Conservation (phyloP, 495 filamentous ascomycete genomes). For the Hyphodiscus hymeniophilus region DNA sequence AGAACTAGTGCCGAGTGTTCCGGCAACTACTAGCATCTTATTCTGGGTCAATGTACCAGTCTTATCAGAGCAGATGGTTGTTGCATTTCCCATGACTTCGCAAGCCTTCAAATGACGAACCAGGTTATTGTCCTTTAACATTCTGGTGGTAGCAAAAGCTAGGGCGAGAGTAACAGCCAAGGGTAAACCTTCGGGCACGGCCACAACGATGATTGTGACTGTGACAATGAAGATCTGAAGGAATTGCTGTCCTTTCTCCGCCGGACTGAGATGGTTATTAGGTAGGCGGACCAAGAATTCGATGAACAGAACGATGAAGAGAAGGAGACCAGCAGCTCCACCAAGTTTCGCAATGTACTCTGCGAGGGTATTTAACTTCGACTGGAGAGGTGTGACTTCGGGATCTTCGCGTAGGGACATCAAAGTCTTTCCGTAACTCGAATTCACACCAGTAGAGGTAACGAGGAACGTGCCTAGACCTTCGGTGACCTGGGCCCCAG, state of each 20-base stretch:
- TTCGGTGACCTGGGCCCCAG: slow-evolving; percentile 86
- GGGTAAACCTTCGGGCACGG: slow-evolving; percentile 88
- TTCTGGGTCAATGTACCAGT: slow-evolving; percentile 94
- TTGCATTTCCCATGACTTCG: slow-evolving; percentile 98
- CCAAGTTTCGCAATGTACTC: slow-evolving; percentile 94
- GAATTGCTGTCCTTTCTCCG: slow-evolving; percentile 79
- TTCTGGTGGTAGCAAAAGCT: slow-evolving; percentile 88
- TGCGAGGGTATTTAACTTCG: slow-evolving; percentile 83
- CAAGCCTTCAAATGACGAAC: slow-evolving; percentile 87
- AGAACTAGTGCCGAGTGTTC: slow-evolving; percentile 58
- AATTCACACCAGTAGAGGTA: slow-evolving; percentile 81
- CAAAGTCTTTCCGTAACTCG: slow-evolving; percentile 85
- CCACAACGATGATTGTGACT: slow-evolving; percentile 91
- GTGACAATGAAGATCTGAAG: slow-evolving; percentile 91
- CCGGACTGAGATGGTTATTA: slow-evolving; percentile 41
- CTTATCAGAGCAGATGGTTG: slow-evolving; percentile 94
- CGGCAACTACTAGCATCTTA: slow-evolving; percentile 82
- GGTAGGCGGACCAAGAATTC: slow-evolving; percentile 69
- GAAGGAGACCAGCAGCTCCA: slow-evolving; percentile 68
- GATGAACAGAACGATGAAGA: slow-evolving; percentile 91
- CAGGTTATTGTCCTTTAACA: slow-evolving; percentile 93
- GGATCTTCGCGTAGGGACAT: slow-evolving; percentile 86
- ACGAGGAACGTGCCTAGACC: slow-evolving; percentile 78
- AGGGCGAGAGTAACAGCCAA: slow-evolving; percentile 89
- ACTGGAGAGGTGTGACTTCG: slow-evolving; percentile 90